phyloP scores from a whole-genome alignment of 1,284 basidiomycete species.

The Xerocomus amazonicus region DNA sequence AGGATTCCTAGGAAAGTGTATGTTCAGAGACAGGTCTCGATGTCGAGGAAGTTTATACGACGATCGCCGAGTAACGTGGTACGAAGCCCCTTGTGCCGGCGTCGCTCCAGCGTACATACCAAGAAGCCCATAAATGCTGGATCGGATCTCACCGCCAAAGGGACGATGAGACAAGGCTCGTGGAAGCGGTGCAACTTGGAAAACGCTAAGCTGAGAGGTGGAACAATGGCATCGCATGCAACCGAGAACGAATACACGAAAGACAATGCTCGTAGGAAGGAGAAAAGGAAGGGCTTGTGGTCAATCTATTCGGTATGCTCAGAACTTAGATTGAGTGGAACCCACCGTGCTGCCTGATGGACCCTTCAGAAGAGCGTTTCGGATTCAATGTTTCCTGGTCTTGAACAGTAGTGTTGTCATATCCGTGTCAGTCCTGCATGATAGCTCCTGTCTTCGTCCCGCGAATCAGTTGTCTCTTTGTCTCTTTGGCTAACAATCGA shows the following conservation, averaged over 20 bases:
- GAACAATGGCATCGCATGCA: constrained; percentile 4
- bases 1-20: constrained; percentile 22
- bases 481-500: too few species aligned
- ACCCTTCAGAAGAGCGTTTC: neutral
- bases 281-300: constrained; percentile 25
- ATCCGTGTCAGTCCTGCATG: neutral
- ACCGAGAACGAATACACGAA: constrained; percentile 16
- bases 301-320: constrained; percentile 31
- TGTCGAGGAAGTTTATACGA: constrained; percentile 7
- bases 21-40: constrained; percentile 17
- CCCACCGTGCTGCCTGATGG: constrained; percentile 5
- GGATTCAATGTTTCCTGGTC: neutral
- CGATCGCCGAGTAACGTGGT: neutral
- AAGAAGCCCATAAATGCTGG: constrained; percentile 16
- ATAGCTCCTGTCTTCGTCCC: too few species aligned
- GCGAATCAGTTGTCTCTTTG: too few species aligned
- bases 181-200: constrained; percentile 25
- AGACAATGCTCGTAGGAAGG: constrained; percentile 15
- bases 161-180: constrained; percentile 24
- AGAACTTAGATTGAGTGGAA: constrained; percentile 18
- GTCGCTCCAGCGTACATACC: constrained; percentile 15
- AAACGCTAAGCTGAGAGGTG: constrained; percentile 16
- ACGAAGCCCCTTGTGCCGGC: constrained; percentile 11
- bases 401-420: neutral
- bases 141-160: constrained; percentile 14